Evolutionary conservation across 345 rosid species (phyloP).

Genomic region (Angophora floribunda): DNA sequence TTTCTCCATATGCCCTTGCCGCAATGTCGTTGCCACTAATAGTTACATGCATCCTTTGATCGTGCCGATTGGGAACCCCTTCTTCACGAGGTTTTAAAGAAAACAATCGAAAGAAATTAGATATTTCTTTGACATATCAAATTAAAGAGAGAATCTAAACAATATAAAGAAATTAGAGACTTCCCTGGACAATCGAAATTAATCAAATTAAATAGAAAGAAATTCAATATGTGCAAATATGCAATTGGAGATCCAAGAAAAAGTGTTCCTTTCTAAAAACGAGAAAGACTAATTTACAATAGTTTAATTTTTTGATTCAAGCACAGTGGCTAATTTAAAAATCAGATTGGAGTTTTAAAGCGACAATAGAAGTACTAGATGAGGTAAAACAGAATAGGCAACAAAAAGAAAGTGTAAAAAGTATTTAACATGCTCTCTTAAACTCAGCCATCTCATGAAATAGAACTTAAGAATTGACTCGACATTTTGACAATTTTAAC

Average conservation of each 20-base stretch:
- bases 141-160: not conserved
- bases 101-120: not conserved
- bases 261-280: not conserved
- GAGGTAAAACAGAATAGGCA: not conserved
- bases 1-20: fast-evolving
- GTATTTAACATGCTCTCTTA: not conserved
- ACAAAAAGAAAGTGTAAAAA: not conserved
- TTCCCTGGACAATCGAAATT: not conserved
- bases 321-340: not conserved
- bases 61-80: too few species aligned
- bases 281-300: not conserved
- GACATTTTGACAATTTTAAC: not conserved
- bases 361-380: not conserved
- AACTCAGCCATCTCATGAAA: not conserved
- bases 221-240: not conserved
- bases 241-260: not conserved
- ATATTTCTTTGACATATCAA: not conserved
- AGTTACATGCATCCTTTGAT: fast-evolving
- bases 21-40: fast-evolving
- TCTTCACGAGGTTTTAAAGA: too few species aligned
- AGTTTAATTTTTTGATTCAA: not conserved
- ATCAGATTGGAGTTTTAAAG: not conserved
- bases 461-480: fast-evolving
- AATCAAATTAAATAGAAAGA: not conserved
- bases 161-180: not conserved